These are phyloP conservation scores for Cicer judaicum DNA, from an alignment of 306 rosid genomes.

Conservation along the genomic window DNA sequence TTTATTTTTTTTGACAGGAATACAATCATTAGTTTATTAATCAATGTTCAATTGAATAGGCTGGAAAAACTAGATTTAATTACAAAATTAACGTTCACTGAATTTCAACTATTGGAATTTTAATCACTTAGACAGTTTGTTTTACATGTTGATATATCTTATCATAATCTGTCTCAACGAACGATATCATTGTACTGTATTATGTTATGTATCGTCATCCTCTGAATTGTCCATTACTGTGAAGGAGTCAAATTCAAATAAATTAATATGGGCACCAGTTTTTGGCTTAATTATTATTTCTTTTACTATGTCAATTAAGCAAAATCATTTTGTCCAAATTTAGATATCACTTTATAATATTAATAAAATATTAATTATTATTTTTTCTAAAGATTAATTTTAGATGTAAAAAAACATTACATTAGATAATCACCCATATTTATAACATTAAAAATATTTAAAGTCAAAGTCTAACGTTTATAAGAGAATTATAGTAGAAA, in stretches of 20 bases:
- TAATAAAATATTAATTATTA: neutral
- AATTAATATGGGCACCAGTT: neutral
- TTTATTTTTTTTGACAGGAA: no score
- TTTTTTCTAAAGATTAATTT: neutral
- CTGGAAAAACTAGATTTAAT: neutral
- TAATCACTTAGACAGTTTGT: neutral
- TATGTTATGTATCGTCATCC: neutral
- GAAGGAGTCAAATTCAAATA: neutral
- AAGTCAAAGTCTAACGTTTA: no score
- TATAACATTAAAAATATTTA: no score
- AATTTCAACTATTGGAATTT: conserved; percentile 9
- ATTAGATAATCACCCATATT: no score
- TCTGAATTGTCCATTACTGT: neutral
- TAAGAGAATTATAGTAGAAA: no score
- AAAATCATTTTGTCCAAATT: neutral
- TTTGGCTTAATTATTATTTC: neutral
- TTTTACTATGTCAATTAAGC: neutral
- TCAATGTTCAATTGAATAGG: neutral
- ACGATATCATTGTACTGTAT: neutral
- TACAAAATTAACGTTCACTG: neutral
- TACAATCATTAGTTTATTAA: neutral
- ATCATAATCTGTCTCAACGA: neutral
- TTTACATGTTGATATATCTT: neutral
- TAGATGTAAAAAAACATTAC: no score
- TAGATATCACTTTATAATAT: neutral